Conservation (phyloP, 495 filamentous ascomycete species). For the Podospora comata region DNA sequence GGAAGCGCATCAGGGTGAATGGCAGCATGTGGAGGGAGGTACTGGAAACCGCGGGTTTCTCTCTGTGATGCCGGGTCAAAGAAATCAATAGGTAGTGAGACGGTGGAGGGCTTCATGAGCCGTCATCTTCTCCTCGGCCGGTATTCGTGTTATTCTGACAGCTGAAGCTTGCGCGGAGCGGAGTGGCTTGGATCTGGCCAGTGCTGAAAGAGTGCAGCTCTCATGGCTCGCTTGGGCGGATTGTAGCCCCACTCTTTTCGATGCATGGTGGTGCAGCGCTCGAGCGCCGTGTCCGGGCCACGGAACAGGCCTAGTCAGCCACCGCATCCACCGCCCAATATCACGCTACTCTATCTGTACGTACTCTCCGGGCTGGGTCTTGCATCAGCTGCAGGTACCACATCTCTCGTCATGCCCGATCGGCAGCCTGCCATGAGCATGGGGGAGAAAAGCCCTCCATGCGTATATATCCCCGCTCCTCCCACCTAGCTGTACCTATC, state of each 20-base stretch:
- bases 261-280: not conserved
- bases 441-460: not conserved
- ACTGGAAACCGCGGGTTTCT: not conserved
- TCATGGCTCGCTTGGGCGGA: not conserved
- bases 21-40: too few species aligned
- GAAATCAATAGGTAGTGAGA: not conserved
- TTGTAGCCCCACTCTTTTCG: not conserved
- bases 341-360: not conserved
- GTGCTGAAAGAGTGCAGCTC: conserved; percentile 5
- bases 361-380: conserved; percentile 2
- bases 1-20: not conserved
- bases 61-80: not conserved
- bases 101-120: not conserved
- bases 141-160: conserved; percentile 9
- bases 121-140: not conserved
- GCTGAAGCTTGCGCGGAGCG: conserved; percentile 1
- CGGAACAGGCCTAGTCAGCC: conserved; percentile 6
- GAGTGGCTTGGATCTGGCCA: conserved; percentile 13
- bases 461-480: not conserved
- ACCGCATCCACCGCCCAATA: conserved; percentile 8
- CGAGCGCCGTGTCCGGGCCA: conserved; percentile 1
- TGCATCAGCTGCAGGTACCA: conserved; percentile 7
- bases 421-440: not conserved
- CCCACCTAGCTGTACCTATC: not conserved
- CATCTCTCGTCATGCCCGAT: conserved; percentile 10